phyloP scores from a whole-genome alignment of 148 eudicot genomes.

The Gaultheria prostrata region DNA sequence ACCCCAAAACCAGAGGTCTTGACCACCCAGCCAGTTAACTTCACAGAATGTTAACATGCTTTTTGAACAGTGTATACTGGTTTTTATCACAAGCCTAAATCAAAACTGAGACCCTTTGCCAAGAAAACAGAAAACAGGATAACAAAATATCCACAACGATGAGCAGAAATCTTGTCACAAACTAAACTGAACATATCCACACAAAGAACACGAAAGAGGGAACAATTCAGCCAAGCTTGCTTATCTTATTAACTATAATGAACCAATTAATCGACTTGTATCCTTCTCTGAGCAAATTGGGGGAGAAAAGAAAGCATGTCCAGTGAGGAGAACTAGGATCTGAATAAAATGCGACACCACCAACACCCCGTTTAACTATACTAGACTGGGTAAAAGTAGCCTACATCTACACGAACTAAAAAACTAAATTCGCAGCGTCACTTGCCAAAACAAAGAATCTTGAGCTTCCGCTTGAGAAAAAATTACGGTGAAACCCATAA shows the following conservation, averaged over 20 bases:
- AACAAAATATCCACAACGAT: background rate
- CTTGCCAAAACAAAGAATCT: background rate
- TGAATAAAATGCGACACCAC: background rate
- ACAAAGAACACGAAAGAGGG: background rate
- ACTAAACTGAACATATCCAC: background rate
- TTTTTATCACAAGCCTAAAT: too few relatives aligned
- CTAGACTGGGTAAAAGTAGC: slow-evolving; percentile 15
- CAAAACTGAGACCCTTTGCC: too few relatives aligned
- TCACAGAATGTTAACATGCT: too few relatives aligned
- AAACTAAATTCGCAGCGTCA: slow-evolving; percentile 24
- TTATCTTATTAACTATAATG: background rate
- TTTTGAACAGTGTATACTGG: too few relatives aligned
- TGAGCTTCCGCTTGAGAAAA: slow-evolving; percentile 19
- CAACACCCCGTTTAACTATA: slow-evolving; percentile 16
- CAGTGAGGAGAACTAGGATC: slow-evolving; percentile 5
- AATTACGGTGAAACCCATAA: slow-evolving; percentile 27
- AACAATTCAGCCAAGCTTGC: background rate
- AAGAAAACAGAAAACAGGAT: too few relatives aligned
- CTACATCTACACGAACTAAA: slow-evolving; percentile 24
- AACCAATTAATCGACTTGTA: slow-evolving; percentile 18
- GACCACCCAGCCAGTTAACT: too few relatives aligned
- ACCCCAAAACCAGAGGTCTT: too few relatives aligned
- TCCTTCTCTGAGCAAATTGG: background rate
- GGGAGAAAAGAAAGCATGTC: background rate
- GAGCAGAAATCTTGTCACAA: background rate